phyloP scores from a whole-genome alignment of 2,329 filamentous ascomycete genomes.

The Epichloe glyceriae region DNA sequence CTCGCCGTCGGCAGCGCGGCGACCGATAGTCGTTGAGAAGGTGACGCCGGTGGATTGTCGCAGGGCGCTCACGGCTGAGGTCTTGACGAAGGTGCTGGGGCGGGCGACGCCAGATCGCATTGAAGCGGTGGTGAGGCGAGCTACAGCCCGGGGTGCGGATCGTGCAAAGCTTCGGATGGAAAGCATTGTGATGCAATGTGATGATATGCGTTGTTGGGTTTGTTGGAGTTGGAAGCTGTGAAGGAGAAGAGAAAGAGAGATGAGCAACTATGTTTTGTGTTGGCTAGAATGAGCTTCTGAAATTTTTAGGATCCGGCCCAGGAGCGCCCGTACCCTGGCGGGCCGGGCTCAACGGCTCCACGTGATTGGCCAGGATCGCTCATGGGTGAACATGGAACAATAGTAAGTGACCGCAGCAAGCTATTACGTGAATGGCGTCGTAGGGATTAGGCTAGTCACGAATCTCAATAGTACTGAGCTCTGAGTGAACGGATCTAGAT shows the following conservation, averaged over 20 bases:
- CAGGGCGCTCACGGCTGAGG: conserved; percentile 22
- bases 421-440: neutral
- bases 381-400: neutral
- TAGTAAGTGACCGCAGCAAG: neutral
- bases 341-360: neutral
- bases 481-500: neutral
- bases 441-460: neutral
- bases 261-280: neutral
- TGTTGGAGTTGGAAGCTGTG: conserved; percentile 3
- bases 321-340: neutral
- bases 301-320: neutral
- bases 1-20: conserved; percentile 30
- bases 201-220: neutral
- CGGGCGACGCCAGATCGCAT: conserved; percentile 34
- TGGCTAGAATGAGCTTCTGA: neutral
- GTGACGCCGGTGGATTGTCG: conserved; percentile 25
- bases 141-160: conserved; percentile 50
- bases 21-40: conserved; percentile 33
- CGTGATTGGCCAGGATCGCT: neutral
- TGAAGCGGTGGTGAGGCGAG: conserved; percentile 41
- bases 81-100: conserved; percentile 35
- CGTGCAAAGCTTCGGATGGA: conserved; percentile 54
- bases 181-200: conserved; percentile 42
- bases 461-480: neutral
- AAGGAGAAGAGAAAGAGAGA: conserved; percentile 5